phyloP scores from a whole-genome alignment of 345 rosid genomes.

The Rubroshorea leprosula region DNA sequence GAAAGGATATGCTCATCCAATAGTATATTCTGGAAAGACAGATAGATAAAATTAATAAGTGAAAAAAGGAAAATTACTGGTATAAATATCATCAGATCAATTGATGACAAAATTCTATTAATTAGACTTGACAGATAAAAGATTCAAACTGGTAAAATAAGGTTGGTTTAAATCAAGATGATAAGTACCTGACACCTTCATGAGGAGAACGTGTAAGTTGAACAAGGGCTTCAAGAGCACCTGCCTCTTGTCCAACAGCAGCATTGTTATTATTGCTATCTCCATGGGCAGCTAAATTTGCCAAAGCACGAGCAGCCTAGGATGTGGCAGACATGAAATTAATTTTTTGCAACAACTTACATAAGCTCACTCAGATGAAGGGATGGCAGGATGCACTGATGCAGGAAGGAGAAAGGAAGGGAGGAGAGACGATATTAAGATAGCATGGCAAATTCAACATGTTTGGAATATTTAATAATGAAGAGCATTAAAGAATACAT shows the following conservation, averaged over 20 bases:
- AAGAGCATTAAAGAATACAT: not conserved
- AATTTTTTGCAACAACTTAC: not conserved
- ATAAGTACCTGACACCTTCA: conserved; percentile 81
- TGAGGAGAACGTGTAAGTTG: conserved; percentile 73
- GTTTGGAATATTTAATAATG: not conserved
- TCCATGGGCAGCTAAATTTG: conserved; percentile 96
- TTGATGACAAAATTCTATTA: no score
- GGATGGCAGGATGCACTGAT: no score
- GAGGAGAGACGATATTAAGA: not conserved
- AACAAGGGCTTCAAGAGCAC: conserved; percentile 91
- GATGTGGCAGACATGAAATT: conserved; percentile 1
- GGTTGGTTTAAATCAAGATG: not conserved
- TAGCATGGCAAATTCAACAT: not conserved
- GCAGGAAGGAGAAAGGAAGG: not conserved
- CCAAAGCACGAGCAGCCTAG: conserved; percentile 94
- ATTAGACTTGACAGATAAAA: no score
- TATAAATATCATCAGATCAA: no score
- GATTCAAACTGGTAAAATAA: no score
- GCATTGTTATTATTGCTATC: conserved; percentile 87
- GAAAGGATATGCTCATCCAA: no score
- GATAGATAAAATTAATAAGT: no score
- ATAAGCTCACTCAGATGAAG: not conserved
- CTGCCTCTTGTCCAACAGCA: conserved; percentile 92
- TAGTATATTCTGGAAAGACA: no score
- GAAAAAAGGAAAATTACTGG: no score